Base-by-base conservation (phyloP, 495 filamentous ascomycete genomes). In the Penicillium macrosclerotiorum region DNA sequence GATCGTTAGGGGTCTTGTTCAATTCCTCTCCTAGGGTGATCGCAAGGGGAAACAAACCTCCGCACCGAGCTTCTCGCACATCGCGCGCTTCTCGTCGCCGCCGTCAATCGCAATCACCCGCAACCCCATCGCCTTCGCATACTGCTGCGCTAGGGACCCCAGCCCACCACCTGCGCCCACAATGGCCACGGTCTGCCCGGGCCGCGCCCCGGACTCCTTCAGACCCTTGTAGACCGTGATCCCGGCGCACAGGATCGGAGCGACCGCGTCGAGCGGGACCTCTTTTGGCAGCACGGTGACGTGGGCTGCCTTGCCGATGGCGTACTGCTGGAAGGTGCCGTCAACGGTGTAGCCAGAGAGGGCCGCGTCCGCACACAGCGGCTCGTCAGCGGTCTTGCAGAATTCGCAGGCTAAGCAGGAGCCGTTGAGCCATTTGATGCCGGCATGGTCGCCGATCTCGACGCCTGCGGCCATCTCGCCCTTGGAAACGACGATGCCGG, bases 121-220 rank as follows among this genome's bases (percentile, higher is more conserved):
- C 19, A 94, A 65, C 33, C 89, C 89, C 90, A 95, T 93, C n/a
- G 88, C 90, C 65, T 83, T 85, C 5, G 88, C 89, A 60, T 90
- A 94, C 64, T 95, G 89, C 57, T 84, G 71, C 14, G 90, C 90
- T 46, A 95, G 75, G 38, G 79, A 83, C 11, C 89, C 89, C 3
- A 95, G 75, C n/a, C 89, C 89, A 63, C 89, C 89, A 22, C 90
- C 89, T n/a, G 90, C 89, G 52, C 89, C 89, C 42, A 92, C 89
- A 55, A 95, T 86, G 40, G 86, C 90, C n/a, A 95, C 81, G 9
- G 74, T 83, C 63, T 94, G 80, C 24, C 89, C 89, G 0, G 90
- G 80, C 2, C 79, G 68, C 1, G 75, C 85, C 13, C 80, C 82
- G 1, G 86, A 88, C 65, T 94, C 89, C 71, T 93, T 94, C 24